Evolutionary conservation across 2,329 filamentous ascomycete genomes (phyloP).

Genomic region (Penicillium sp.): DNA sequence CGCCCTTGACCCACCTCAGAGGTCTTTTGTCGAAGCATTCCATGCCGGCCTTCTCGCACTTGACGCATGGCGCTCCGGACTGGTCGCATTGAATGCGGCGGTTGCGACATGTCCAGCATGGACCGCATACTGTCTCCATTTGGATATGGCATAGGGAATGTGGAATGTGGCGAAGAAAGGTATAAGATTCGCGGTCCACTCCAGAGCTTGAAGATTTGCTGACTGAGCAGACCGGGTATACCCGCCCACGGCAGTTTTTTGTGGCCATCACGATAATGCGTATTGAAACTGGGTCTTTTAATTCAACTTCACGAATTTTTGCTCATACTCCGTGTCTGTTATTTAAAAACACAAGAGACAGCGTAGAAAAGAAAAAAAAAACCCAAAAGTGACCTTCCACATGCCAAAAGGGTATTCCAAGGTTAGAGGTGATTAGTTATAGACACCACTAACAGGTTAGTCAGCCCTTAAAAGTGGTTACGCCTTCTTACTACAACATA

Average conservation of each 20-base stretch:
- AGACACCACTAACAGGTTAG: not conserved
- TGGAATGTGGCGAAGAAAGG: not conserved
- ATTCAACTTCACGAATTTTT: not conserved
- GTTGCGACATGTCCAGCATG: constrained; percentile 40
- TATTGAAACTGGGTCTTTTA: not conserved
- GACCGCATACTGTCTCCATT: constrained; percentile 8
- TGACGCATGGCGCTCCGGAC: constrained; percentile 31
- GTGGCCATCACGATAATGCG: not conserved
- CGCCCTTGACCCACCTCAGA: constrained; percentile 38
- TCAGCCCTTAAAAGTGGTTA: not conserved
- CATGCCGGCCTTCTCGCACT: constrained; percentile 36
- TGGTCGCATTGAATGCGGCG: constrained; percentile 39
- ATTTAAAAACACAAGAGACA: not conserved
- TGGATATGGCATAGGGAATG: constrained; percentile 3
- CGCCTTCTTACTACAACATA: not conserved
- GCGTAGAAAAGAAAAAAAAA: not conserved
- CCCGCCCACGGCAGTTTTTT: not conserved
- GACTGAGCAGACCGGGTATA: not conserved
- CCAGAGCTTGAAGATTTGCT: not conserved
- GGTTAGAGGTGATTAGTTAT: not conserved
- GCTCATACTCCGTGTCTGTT: not conserved
- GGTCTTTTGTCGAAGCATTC: constrained; percentile 37
- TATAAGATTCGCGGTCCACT: not conserved
- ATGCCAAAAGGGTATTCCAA: too few species aligned
- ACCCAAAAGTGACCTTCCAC: too few species aligned